Percentiles rank a stretch among this genome's conserved stretches.
Evolutionary conservation across 768 basidiomycete genomes (phyloP).

Genomic region (Mycena kentingensis): DNA sequence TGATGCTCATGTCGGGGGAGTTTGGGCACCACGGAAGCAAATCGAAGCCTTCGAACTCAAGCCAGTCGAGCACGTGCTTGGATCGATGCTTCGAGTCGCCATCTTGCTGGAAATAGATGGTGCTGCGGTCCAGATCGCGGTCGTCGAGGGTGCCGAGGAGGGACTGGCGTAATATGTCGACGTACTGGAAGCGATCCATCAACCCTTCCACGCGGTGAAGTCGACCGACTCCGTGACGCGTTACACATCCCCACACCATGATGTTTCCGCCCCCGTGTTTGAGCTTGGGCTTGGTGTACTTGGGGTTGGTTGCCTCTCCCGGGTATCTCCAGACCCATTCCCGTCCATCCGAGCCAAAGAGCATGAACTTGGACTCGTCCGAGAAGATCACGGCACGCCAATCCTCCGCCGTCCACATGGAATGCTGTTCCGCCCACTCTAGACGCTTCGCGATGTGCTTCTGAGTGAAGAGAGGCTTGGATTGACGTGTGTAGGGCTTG

Average conservation of each 20-base stretch:
- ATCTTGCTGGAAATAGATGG: conserved; percentile 19
- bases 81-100: conserved; percentile 19
- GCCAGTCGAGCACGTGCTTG: conserved; percentile 16
- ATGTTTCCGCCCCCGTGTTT: conserved; percentile 30
- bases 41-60: conserved; percentile 17
- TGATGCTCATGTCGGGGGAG: conserved; percentile 33
- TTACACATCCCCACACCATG: conserved; percentile 28
- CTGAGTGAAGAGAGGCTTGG: background rate
- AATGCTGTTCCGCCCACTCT: conserved; percentile 26
- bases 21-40: conserved; percentile 27
- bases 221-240: conserved; percentile 1
- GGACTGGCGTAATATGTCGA: conserved; percentile 2
- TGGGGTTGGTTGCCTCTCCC: conserved; percentile 15
- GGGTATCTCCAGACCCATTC: conserved; percentile 24
- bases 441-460: background rate
- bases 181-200: conserved; percentile 13
- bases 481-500: background rate
- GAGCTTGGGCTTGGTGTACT: conserved; percentile 21
- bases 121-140: background rate
- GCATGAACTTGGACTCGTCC: conserved; percentile 36
- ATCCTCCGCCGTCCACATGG: conserved; percentile 29
- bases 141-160: conserved; percentile 6
- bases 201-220: conserved; percentile 9
- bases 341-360: conserved; percentile 31
- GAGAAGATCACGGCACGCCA: conserved; percentile 34